Evolutionary conservation across 2,329 filamentous ascomycete species (phyloP), one percentile per base, ranked within the genome.

Genomic region (Diplodia intermedia): DNA sequence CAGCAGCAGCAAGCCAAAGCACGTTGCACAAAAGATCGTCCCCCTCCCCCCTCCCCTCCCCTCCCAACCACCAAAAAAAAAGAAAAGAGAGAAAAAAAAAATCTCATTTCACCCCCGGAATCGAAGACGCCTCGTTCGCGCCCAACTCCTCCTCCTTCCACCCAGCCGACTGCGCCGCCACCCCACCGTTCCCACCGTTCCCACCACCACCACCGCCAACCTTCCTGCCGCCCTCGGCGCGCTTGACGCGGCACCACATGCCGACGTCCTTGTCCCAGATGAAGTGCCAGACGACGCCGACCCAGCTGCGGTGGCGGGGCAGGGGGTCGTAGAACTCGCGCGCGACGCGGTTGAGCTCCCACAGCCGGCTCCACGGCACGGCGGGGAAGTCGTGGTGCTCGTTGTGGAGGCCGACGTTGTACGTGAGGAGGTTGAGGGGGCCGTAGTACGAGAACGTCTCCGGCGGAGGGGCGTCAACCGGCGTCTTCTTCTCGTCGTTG

Each of bases 321-420:
- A 99, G 82, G 69, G 91, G 91, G 71, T 90, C 88, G 81, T 99
- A 99, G 78, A 97, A 99, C 80, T 98, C 95, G 71, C 86, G 86
- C 1, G 95, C 95, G 68, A 96, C 91, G 71, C 88, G 82, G 76
- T 94, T 89, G 66, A 99, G 84, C 76, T 85, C 85, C 66, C 90
- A 91, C 49, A 99, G 86, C 38, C 91, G 86, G 11, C 93, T 97
- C 95, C 95, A 99, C 0, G 95, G 94, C 56, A 99, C 88, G 57
- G 95, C 95, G 12, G 95, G 95, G 82, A 99, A 99, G 80, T 99
- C 95, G 79, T 99, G 95, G 81, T 99, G 95, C 84, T 99, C 95
- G 78, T 99, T 99, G 84, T 99, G 95, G 75, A 97, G 83, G 65
- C 95, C 95, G 55, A 99, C 95, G 74, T 99, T 99, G 85, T 98